Percentiles rank a stretch among this genome's conserved stretches.
Evolutionary conservation across 2,329 filamentous ascomycete genomes (phyloP).

Genomic region (Orbilia ellipsospora): DNA sequence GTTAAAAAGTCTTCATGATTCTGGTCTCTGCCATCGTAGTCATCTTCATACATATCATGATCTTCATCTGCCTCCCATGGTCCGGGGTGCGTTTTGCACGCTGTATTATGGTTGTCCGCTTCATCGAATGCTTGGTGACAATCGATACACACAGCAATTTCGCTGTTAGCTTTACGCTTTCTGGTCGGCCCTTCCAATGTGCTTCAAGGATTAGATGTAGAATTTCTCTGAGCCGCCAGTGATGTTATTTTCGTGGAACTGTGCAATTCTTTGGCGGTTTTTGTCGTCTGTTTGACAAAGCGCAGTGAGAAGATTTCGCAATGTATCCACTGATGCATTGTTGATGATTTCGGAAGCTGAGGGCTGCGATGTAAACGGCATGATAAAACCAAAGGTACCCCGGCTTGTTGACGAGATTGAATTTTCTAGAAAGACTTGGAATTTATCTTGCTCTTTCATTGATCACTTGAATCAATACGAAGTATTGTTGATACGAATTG

Average conservation of each 20-base stretch:
- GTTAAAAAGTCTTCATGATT: slow-evolving; percentile 37
- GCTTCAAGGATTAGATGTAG: not conserved
- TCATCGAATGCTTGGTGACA: slow-evolving; percentile 22
- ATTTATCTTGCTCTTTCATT: no score
- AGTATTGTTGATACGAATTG: no score
- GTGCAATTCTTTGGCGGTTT: not conserved
- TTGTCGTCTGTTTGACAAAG: not conserved
- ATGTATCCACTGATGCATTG: not conserved
- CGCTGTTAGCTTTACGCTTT: slow-evolving; percentile 17
- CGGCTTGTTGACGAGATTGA: not conserved
- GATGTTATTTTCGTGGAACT: not conserved
- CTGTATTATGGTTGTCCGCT: slow-evolving; percentile 24
- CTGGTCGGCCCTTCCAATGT: not conserved
- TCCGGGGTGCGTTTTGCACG: slow-evolving; percentile 14
- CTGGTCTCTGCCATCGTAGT: not conserved
- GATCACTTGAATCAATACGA: no score
- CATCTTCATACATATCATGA: slow-evolving; percentile 17
- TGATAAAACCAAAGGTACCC: no score
- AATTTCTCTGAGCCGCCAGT: not conserved
- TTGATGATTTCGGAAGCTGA: slow-evolving; percentile 8
- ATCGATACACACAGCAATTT: slow-evolving; percentile 17
- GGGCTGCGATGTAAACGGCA: not conserved
- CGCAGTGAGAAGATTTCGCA: slow-evolving; percentile 12
- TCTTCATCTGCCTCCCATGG: slow-evolving; percentile 25
- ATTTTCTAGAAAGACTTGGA: not conserved